Evolutionary conservation across 169 alveolate genomes (phyloP).

Genomic region (Theileria orientalis): DNA sequence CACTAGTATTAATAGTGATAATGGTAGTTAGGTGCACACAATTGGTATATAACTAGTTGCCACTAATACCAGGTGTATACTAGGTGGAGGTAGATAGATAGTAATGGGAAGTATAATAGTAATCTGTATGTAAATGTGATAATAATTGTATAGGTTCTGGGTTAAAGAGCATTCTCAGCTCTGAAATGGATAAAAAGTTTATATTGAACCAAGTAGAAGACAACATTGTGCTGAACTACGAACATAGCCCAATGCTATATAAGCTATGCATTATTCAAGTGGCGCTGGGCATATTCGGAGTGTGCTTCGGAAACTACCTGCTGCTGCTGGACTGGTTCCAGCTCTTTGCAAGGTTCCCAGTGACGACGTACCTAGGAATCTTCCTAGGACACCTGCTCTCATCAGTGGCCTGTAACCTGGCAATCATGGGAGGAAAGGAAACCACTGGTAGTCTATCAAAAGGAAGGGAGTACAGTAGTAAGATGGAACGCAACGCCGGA

Average conservation of each 20-base stretch:
- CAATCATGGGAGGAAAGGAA: neutral
- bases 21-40: too few relatives aligned
- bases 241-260: neutral
- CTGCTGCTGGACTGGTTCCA: constrained; percentile 58
- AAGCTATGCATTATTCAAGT: neutral
- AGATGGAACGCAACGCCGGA: neutral
- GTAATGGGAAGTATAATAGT: too few relatives aligned
- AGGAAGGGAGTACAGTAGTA: neutral
- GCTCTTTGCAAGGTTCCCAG: constrained; percentile 37
- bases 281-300: constrained; percentile 20
- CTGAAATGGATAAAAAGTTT: neutral
- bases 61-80: too few relatives aligned
- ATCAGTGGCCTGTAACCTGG: neutral
- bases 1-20: too few relatives aligned
- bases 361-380: constrained; percentile 22
- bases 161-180: too few relatives aligned
- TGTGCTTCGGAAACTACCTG: constrained; percentile 44
- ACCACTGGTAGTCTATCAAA: neutral
- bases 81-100: too few relatives aligned
- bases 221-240: neutral
- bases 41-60: too few relatives aligned
- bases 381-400: constrained; percentile 41
- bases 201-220: too few relatives aligned
- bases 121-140: too few relatives aligned
- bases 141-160: too few relatives aligned